Conservation (phyloP, 192 early-diverging fungal species). For the Linnemannia zychae region DNA sequence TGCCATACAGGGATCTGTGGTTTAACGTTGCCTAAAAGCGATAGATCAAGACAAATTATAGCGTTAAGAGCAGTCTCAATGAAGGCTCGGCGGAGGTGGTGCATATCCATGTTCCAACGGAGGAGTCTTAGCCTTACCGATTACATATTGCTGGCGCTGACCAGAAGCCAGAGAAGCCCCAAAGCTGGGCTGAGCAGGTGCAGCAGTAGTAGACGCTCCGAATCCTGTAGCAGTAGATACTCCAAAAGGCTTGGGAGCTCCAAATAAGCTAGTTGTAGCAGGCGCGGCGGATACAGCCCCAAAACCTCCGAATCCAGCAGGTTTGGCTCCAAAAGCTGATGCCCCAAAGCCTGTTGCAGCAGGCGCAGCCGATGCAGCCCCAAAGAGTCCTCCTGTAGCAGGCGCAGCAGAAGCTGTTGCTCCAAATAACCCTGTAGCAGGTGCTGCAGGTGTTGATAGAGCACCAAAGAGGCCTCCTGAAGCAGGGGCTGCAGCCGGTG, state of each 20-base stretch:
- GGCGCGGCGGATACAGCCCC: conserved; percentile 27
- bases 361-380: conserved; percentile 15
- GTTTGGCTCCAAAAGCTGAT: conserved; percentile 35
- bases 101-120: too few relatives aligned
- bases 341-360: conserved; percentile 42
- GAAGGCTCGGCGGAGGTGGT: too few relatives aligned
- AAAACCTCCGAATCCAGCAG: conserved; percentile 33
- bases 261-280: conserved; percentile 31
- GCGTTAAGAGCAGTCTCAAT: too few relatives aligned
- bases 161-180: conserved; percentile 54
- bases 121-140: conserved; percentile 12
- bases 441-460: conserved; percentile 9
- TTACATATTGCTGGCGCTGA: conserved; percentile 59
- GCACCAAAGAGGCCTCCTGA: conserved; percentile 45
- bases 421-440: conserved; percentile 35
- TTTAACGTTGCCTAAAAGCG: conserved; percentile 29
- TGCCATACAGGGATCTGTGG: conserved; percentile 66
- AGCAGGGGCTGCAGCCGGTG: conserved; percentile 24
- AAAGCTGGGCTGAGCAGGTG: conserved; percentile 29
- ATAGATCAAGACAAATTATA: neutral
- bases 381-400: conserved; percentile 24
- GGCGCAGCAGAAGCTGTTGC: conserved; percentile 31
- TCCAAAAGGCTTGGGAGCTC: conserved; percentile 46
- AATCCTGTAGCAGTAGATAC: neutral
- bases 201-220: conserved; percentile 43